phyloP scores from a whole-genome alignment of 2,329 filamentous ascomycete species.

The Bipolaris oryzae region DNA sequence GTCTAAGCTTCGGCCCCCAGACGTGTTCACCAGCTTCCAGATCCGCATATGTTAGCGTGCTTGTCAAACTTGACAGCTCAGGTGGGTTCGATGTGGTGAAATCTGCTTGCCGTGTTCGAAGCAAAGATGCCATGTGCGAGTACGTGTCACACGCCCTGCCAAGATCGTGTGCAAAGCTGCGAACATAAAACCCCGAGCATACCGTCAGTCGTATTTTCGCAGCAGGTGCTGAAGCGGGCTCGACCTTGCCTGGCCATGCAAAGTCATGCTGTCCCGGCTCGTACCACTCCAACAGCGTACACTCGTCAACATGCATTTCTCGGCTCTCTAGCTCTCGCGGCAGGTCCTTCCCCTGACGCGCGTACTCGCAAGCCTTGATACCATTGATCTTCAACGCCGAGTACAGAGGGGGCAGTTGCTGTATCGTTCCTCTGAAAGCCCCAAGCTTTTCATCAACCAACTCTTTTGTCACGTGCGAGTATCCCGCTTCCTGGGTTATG shows the following conservation, averaged over 20 bases:
- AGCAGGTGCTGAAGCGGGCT: conserved; percentile 24
- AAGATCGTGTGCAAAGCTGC: conserved; percentile 43
- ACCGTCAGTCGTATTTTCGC: conserved; percentile 33
- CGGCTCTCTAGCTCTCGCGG: conserved; percentile 35
- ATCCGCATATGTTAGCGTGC: conserved; percentile 30
- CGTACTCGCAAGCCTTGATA: conserved; percentile 40
- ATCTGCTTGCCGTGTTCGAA: conserved; percentile 34
- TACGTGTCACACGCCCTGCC: conserved; percentile 31
- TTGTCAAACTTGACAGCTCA: conserved; percentile 6
- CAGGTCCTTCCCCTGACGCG: conserved; percentile 29
- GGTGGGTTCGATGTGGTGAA: conserved; percentile 19
- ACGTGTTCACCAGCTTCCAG: conserved; percentile 30
- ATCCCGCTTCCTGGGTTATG: conserved; percentile 18
- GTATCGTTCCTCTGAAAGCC: conserved; percentile 30
- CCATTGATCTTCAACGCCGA: conserved; percentile 41
- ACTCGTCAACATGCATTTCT: conserved; percentile 37
- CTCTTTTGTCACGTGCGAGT: conserved; percentile 26
- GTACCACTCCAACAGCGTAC: conserved; percentile 36
- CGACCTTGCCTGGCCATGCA: conserved; percentile 14
- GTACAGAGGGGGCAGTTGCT: conserved; percentile 36
- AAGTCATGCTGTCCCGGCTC: conserved; percentile 27
- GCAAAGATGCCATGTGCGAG: conserved; percentile 34
- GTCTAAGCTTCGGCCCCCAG: conserved; percentile 30
- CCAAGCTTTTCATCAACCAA: conserved; percentile 27
- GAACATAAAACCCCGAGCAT: conserved; percentile 41